phyloP scores from a whole-genome alignment of 2,329 filamentous ascomycete species.

The Colletotrichum simmondsii region DNA sequence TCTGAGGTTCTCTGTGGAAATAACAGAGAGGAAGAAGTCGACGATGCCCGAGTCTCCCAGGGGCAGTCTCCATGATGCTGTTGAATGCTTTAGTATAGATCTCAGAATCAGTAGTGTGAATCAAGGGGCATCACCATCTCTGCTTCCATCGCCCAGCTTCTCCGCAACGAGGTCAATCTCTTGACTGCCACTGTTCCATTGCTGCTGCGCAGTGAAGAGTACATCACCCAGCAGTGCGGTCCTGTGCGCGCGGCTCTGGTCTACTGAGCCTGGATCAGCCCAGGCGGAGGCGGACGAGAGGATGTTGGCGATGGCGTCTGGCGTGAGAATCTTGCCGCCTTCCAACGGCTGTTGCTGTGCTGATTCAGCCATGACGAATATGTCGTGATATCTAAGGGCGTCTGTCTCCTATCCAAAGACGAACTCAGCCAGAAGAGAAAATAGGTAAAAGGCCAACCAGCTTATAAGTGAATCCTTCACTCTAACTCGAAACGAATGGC shows the following conservation, averaged over 20 bases:
- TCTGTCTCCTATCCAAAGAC: too few relatives aligned
- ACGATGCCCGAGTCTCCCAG: constrained; percentile 69
- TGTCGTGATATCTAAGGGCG: background rate
- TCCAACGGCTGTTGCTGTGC: constrained; percentile 8
- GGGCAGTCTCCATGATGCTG: constrained; percentile 67
- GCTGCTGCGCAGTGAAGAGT: constrained; percentile 49
- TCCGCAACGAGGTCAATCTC: constrained; percentile 60
- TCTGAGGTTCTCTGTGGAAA: constrained; percentile 51
- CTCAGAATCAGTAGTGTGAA: too few relatives aligned
- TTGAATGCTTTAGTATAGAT: constrained; percentile 31
- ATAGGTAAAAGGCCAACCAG: background rate
- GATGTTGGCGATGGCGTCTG: constrained; percentile 17
- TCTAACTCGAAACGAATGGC: too few relatives aligned
- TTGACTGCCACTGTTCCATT: constrained; percentile 51
- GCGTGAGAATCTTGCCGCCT: constrained; percentile 1
- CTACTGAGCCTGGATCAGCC: constrained; percentile 12
- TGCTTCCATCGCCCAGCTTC: constrained; percentile 65
- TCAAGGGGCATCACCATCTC: constrained; percentile 59
- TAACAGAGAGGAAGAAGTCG: constrained; percentile 62
- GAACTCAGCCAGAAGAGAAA: too few relatives aligned
- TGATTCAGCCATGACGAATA: constrained; percentile 11
- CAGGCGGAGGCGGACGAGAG: constrained; percentile 19
- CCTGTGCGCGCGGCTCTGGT: constrained; percentile 11
- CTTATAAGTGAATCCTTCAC: background rate
- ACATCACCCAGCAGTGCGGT: constrained; percentile 41